Base-by-base conservation (phyloP, 352 stramenopile species). In the Globisporangium canariense region DNA sequence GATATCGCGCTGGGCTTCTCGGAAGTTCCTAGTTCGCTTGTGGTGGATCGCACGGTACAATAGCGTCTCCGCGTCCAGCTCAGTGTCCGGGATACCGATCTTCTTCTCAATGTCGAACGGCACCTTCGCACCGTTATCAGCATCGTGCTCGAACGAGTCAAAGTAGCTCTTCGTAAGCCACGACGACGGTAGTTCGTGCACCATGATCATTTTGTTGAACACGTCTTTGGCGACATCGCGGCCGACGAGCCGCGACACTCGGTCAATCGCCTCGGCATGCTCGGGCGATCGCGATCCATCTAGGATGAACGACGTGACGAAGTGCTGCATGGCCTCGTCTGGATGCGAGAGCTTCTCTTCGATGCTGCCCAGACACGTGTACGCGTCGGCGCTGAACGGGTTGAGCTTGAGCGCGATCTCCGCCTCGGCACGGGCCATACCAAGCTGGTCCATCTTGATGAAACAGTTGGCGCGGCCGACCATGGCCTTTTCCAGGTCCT, bases 101-200 rank as follows among this genome's bases (percentile, higher is more conserved):
- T 73, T 77, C 67, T 91, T 91, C n/a, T 73, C 75, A 40, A 93
- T 83, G 38, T 90, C 80, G 32, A 79, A 81, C 10, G 83, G 73
- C 13, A 92, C 65, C 34, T 79, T 73, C 8, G 78, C 72, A 22
- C 73, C 72, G 54, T 85, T 76, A 63, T 95, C 85, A 9, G 73
- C 74, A 53, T 95, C 86, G 56, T 92, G 83, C 66, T 90, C 82
- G 40, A 95, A 93, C 36, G 83, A 83, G 49, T 91, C 81, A 67
- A 95, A 93, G 73, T 95, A 95, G 70, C 86, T 95, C 9, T 89
- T 64, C 38, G 93, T 83, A 30, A 95, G 76, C 86, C 85, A 95
- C 18, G 70, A 58, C 13, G 84, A 89, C 34, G 85, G 86, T 10
- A 93, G 70, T n/a, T 90, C 79, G 62, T 90, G 84, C 28, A 83